A percentile compares a stretch with the other conserved stretches of the same genome.
phyloP scores from a whole-genome alignment of 768 basidiomycete species.

The Pulveroboletus sp. region DNA sequence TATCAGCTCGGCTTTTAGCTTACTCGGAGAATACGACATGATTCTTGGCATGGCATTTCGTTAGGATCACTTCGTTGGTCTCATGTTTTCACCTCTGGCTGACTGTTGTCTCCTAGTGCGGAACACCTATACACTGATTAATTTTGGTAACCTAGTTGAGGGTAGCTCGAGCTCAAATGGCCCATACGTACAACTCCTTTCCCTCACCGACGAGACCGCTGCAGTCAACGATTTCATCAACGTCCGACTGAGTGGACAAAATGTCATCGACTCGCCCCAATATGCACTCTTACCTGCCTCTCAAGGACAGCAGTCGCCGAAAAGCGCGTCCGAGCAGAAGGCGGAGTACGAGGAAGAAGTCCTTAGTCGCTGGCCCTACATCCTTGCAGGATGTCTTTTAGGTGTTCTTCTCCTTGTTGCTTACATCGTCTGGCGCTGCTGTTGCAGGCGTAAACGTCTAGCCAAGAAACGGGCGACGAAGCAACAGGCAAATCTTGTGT shows the following conservation, averaged over 20 bases:
- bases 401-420: slow-evolving; percentile 43
- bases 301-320: slow-evolving; percentile 58
- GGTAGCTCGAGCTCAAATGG: slow-evolving; percentile 42
- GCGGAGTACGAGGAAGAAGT: slow-evolving; percentile 57
- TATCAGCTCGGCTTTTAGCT: slow-evolving; percentile 72
- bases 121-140: slow-evolving; percentile 66
- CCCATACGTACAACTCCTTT: slow-evolving; percentile 68
- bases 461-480: slow-evolving; percentile 20
- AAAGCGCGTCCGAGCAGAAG: slow-evolving; percentile 62
- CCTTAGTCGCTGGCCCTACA: slow-evolving; percentile 71
- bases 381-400: slow-evolving; percentile 55
- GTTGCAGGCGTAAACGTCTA: slow-evolving; percentile 40
- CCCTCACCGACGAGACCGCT: slow-evolving; percentile 46
- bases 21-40: slow-evolving; percentile 76
- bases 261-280: slow-evolving; percentile 49
- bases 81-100: background rate
- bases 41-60: slow-evolving; percentile 79
- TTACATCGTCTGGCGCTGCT: slow-evolving; percentile 57
- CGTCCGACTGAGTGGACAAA: slow-evolving; percentile 53
- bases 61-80: slow-evolving; percentile 32
- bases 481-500: slow-evolving; percentile 10
- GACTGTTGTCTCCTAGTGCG: slow-evolving; percentile 48
- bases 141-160: slow-evolving; percentile 66
- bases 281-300: slow-evolving; percentile 57
- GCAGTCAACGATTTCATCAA: slow-evolving; percentile 66